A percentile compares a stretch with the other conserved stretches of the same genome.
Evolutionary conservation across 192 early-diverging fungal species (phyloP).

Genomic region (Rhizophagus clarus): DNA sequence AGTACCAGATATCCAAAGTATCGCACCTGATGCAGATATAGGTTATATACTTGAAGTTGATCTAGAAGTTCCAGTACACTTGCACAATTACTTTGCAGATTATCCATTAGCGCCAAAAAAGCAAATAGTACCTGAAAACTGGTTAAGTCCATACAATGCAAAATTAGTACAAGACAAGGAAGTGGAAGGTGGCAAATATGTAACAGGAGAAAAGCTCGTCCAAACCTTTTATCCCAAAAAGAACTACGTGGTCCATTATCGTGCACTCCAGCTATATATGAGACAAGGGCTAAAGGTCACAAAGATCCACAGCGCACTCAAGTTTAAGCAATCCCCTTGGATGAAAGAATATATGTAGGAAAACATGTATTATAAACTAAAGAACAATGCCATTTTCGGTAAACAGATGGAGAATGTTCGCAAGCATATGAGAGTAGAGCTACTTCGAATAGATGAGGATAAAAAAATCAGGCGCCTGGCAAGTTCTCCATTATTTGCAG

Average conservation of each 20-base stretch:
- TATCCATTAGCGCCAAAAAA: conserved; percentile 19
- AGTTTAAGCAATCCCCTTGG: conserved; percentile 21
- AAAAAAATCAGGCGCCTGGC: too few relatives aligned
- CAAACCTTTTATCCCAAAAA: too few relatives aligned
- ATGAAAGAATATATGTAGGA: conserved; percentile 21
- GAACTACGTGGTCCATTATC: too few relatives aligned
- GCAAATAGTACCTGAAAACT: conserved; percentile 13
- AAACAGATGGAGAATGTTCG: conserved; percentile 10
- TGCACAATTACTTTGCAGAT: conserved; percentile 19
- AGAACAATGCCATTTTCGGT: neutral
- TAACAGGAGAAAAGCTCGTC: too few relatives aligned
- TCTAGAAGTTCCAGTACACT: conserved; percentile 18
- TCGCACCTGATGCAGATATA: too few relatives aligned
- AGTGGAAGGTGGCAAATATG: too few relatives aligned
- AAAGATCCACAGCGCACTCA: conserved; percentile 18
- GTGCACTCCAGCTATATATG: too few relatives aligned
- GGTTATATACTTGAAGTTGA: conserved; percentile 12
- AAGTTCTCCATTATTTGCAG: conserved; percentile 25
- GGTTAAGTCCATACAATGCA: conserved; percentile 23
- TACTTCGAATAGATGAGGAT: too few relatives aligned
- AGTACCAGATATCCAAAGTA: neutral
- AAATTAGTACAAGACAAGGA: too few relatives aligned
- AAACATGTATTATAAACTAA: conserved; percentile 21
- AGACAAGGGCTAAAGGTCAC: neutral
- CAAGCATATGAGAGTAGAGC: neutral